Percentiles rank a stretch among this genome's conserved stretches.
phyloP scores from a whole-genome alignment of 1,139 yeast genomes.

The Sugiyamaella castrensis region DNA sequence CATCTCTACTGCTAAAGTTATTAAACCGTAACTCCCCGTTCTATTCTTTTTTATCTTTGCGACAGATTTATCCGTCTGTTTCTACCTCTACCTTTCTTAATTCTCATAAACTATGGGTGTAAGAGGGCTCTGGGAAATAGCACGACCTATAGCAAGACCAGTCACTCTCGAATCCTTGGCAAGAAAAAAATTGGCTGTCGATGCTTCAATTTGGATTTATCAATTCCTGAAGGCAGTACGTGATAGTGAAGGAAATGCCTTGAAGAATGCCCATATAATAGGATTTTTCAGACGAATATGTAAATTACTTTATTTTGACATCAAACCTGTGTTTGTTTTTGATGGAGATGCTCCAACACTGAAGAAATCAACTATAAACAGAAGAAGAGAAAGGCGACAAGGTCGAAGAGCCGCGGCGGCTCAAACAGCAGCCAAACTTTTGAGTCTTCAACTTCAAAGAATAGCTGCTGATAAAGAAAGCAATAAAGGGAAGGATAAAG shows the following conservation, averaged over 20 bases:
- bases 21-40: neutral
- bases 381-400: constrained; percentile 67
- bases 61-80: neutral
- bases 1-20: neutral
- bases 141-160: constrained; percentile 88
- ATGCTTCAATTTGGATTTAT: constrained; percentile 98
- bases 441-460: constrained; percentile 76
- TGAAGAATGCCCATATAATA: constrained; percentile 79
- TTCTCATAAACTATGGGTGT: constrained; percentile 70
- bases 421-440: constrained; percentile 72
- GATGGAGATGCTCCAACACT: constrained; percentile 95
- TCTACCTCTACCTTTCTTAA: neutral
- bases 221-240: constrained; percentile 95
- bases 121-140: constrained; percentile 87
- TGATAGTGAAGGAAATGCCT: constrained; percentile 75
- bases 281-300: constrained; percentile 95
- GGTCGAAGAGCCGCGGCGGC: constrained; percentile 70
- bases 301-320: constrained; percentile 83
- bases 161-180: constrained; percentile 79
- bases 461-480: constrained; percentile 35
- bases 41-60: no score
- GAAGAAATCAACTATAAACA: constrained; percentile 70
- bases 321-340: constrained; percentile 89
- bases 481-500: constrained; percentile 11
- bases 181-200: constrained; percentile 81